Base-by-base conservation (phyloP, 805 yeast species). In the Millerozyma acaciae region DNA sequence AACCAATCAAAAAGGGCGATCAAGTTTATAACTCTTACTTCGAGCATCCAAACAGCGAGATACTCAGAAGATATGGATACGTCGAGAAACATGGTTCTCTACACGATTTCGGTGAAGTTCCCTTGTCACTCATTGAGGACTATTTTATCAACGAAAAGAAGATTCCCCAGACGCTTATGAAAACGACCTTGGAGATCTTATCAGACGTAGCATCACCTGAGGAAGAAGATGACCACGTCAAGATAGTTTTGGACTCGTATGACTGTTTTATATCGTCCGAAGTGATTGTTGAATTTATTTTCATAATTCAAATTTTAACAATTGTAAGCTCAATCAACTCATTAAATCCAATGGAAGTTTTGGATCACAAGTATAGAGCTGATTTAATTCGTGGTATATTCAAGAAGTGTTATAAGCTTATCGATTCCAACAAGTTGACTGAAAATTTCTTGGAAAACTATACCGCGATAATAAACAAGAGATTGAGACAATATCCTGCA, bases 21-120 rank as follows among this genome's bases (percentile, higher is more conserved):
- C 97, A 93, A 52, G 66, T 90, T 4, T 89, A 75, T 59, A 90
- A 90, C 58, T 82, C 87, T 0, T 90, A 93, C 54, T 94, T 96
- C 1, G 93, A 88, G 28, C 79, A 84, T 43, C 93, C 97, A 22
- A 90, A 89, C 54, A 66, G 90, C n/a, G 97, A 93, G 49, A 70
- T 93, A 20, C 64, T 93, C 35, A 73, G 98, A 48, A 73, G 95
- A 37, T 90, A 90, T 47, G 98, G 98, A 0, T 90, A 85, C 48
- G 93, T 87, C 16, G 96, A 89, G 58, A 55, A 62, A 40, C 68
- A 66, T 14, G 85, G 86, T 0, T 82, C 93, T 2, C 75, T 73
- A 29, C 76, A 66, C 51, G 97, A 90, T 54, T 82, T 84, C 48
- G 96, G 81, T 6, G 97, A 90, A 55, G 47, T 90, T 3, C 67